Percentiles rank a stretch among this genome's conserved stretches.
Evolutionary conservation across 768 basidiomycete genomes (phyloP).

Genomic region (Boletales sp.): DNA sequence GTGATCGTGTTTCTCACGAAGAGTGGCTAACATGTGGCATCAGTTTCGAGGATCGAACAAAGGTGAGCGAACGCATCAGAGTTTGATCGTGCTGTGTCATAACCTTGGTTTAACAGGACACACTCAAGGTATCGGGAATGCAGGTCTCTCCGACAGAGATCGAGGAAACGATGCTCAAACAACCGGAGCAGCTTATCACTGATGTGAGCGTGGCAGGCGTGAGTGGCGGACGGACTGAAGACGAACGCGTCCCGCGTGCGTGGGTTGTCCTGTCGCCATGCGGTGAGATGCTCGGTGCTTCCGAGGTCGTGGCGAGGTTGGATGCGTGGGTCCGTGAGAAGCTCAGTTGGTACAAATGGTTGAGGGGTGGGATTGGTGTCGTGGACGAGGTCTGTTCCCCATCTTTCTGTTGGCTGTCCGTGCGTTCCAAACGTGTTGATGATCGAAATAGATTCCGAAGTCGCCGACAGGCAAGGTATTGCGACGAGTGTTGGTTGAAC

Average conservation of each 20-base stretch:
- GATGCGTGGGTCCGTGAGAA: conserved; percentile 59
- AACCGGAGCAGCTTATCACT: conserved; percentile 57
- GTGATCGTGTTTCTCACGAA: background rate
- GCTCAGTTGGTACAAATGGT: conserved; percentile 74
- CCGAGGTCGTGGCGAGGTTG: conserved; percentile 41
- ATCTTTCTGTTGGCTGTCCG: background rate
- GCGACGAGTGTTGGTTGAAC: background rate
- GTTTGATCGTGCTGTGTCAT: too few relatives aligned
- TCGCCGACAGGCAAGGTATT: conserved; percentile 47
- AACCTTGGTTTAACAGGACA: conserved; percentile 46
- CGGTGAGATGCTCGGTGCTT: conserved; percentile 49
- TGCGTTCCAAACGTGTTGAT: too few relatives aligned
- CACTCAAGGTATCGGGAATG: conserved; percentile 71
- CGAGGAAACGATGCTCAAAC: conserved; percentile 58
- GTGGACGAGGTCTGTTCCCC: conserved; percentile 52
- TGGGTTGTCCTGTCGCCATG: conserved; percentile 66
- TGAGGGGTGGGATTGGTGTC: conserved; percentile 68
- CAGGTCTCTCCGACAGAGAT: conserved; percentile 83
- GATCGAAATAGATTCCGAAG: conserved; percentile 57
- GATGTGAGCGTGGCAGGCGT: conserved; percentile 77
- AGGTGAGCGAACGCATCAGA: conserved; percentile 40
- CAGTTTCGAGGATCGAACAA: conserved; percentile 72
- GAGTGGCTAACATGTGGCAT: background rate
- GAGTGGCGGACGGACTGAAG: conserved; percentile 62
- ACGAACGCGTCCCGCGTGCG: conserved; percentile 74